Evolutionary conservation across 176 grass and related monocot species (phyloP).

Genomic region (Triticum turgidum): DNA sequence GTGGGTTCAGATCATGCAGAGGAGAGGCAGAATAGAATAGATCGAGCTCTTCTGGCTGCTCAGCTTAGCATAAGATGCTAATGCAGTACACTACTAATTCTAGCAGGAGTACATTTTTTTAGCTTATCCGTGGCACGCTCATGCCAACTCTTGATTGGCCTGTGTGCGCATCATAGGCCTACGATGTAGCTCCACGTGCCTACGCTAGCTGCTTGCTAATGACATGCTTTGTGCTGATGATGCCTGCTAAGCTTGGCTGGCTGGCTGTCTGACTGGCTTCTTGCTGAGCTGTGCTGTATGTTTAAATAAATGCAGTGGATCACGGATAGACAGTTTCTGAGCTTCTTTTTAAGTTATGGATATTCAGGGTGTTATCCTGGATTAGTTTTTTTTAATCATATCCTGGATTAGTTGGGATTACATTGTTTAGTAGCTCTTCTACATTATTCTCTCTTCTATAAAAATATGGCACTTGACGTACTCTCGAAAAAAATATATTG

Average conservation of each 20-base stretch:
- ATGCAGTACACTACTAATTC: not conserved
- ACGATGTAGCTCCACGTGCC: not conserved
- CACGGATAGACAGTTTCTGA: not conserved
- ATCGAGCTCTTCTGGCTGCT: not conserved
- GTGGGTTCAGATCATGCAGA: conserved; percentile 25
- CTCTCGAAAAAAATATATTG: no score
- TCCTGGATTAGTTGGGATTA: not conserved
- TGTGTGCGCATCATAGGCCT: conserved; percentile 42
- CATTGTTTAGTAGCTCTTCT: no score
- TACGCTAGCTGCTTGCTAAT: not conserved
- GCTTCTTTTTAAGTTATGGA: not conserved
- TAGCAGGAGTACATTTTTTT: not conserved
- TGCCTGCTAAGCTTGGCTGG: not conserved
- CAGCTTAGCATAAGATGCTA: not conserved
- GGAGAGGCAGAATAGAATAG: conserved; percentile 29
- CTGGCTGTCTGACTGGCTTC: not conserved
- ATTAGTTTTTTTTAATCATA: not conserved
- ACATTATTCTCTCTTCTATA: no score
- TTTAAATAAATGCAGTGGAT: not conserved
- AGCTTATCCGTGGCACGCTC: conserved; percentile 57
- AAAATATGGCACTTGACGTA: no score
- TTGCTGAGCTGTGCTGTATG: not conserved
- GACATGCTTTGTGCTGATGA: conserved; percentile 8
- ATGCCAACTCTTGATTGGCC: conserved; percentile 30
- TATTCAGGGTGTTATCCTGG: not conserved